Evolutionary conservation across 2,329 filamentous ascomycete genomes (phyloP).

Genomic region (Canariomyces notabilis): DNA sequence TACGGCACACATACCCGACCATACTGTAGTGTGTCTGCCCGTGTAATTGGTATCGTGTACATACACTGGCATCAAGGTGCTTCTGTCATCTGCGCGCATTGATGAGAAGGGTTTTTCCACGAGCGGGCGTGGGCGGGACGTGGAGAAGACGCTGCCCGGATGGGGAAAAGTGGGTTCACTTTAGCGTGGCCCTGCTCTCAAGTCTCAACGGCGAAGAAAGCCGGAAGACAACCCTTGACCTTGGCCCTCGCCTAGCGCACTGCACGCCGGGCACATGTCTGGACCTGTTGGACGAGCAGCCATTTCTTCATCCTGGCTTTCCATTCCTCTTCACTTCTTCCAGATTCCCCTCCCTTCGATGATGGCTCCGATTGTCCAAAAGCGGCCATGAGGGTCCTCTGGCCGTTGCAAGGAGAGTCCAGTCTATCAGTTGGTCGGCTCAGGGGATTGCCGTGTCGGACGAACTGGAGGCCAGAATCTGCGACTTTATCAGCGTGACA

Average conservation of each 20-base stretch:
- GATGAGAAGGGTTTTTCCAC: slow-evolving; percentile 10
- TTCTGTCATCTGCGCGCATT: slow-evolving; percentile 15
- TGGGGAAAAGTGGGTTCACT: background rate
- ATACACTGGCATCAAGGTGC: too few species aligned
- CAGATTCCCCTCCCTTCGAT: background rate
- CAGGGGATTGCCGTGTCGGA: background rate
- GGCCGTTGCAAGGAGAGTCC: slow-evolving; percentile 9
- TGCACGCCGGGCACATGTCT: slow-evolving; percentile 5
- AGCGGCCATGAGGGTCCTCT: slow-evolving; percentile 9
- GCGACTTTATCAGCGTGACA: slow-evolving; percentile 25
- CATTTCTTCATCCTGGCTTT: too few species aligned
- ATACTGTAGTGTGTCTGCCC: too few species aligned
- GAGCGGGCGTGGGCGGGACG: slow-evolving; percentile 23
- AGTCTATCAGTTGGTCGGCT: background rate
- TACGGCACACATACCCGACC: too few species aligned
- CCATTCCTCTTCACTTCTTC: background rate
- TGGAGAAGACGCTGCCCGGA: slow-evolving; percentile 22
- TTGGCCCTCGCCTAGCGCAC: too few species aligned
- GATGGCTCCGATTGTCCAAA: slow-evolving; percentile 1
- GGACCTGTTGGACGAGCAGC: slow-evolving; percentile 4
- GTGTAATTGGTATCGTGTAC: too few species aligned
- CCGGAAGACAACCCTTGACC: too few species aligned
- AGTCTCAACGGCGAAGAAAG: slow-evolving; percentile 12
- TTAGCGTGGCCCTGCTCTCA: background rate
- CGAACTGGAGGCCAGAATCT: slow-evolving; percentile 17